These are phyloP conservation scores for Colletotrichum limetticola DNA, from an alignment of 2,329 filamentous ascomycete genomes.

Conservation along the genomic window DNA sequence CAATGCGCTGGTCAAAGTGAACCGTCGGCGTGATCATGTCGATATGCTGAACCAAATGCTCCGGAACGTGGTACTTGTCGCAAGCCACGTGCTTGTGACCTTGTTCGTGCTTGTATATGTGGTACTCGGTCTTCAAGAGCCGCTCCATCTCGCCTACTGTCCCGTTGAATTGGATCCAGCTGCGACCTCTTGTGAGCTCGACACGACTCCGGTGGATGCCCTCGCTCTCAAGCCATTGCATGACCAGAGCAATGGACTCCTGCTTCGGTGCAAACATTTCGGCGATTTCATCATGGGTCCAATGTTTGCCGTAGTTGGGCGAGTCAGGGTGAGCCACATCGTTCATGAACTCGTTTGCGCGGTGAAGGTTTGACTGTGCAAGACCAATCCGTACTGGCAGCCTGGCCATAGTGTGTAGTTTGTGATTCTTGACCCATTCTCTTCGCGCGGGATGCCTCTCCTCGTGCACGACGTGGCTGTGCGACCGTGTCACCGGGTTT, in stretches of 20 bases:
- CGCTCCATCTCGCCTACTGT: constrained; percentile 63
- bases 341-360: constrained; percentile 36
- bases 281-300: constrained; percentile 53
- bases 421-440: constrained; percentile 34
- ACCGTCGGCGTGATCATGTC: constrained; percentile 55
- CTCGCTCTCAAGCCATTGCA: constrained; percentile 62
- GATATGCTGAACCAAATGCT: constrained; percentile 48
- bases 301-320: constrained; percentile 58
- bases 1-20: constrained; percentile 48
- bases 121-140: constrained; percentile 63
- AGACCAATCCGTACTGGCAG: constrained; percentile 36
- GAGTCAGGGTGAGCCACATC: constrained; percentile 50
- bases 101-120: constrained; percentile 57
- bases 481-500: constrained; percentile 30
- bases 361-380: constrained; percentile 35
- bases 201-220: constrained; percentile 62
- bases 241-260: constrained; percentile 60
- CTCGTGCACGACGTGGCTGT: constrained; percentile 36
- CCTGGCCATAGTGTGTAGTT: constrained; percentile 27
- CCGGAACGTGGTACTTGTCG: constrained; percentile 53
- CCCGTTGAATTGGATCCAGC: constrained; percentile 66
- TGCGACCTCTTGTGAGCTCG: constrained; percentile 59
- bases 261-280: constrained; percentile 54
- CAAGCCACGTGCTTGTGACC: constrained; percentile 51
- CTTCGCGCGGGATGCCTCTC: constrained; percentile 31